Conservation (phyloP, 306 rosid genomes). For the Glycyrrhiza uralensis region DNA sequence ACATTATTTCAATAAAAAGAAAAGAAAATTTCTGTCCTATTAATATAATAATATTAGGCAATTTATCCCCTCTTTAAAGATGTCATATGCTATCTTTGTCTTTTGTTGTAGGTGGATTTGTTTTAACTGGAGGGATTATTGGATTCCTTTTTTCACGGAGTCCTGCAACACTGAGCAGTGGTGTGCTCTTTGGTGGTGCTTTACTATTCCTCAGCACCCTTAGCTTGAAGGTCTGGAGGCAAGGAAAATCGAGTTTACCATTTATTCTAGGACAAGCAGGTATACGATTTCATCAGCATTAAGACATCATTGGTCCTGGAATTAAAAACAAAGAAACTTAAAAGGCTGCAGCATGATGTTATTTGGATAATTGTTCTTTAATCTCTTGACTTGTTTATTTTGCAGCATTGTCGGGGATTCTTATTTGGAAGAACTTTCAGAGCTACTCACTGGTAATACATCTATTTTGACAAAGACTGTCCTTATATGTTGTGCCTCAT, state of each 20-base stretch:
- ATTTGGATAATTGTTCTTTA: neutral
- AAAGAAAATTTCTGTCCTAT: neutral
- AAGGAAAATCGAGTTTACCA: slow-evolving; percentile 84
- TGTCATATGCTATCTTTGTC: neutral
- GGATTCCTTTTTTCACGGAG: slow-evolving; percentile 70
- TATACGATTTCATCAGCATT: slow-evolving; percentile 24
- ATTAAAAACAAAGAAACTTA: neutral
- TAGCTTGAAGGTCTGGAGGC: slow-evolving; percentile 94
- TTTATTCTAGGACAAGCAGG: slow-evolving; percentile 93
- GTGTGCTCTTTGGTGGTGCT: slow-evolving; percentile 79
- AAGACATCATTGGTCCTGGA: neutral
- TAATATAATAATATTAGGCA: neutral
- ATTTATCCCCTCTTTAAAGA: neutral
- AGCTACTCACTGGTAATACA: slow-evolving; percentile 61
- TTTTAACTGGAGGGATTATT: slow-evolving; percentile 70
- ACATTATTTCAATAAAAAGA: neutral
- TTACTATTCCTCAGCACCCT: slow-evolving; percentile 77
- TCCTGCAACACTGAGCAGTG: slow-evolving; percentile 54
- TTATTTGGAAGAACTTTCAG: slow-evolving; percentile 76
- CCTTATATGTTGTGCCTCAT: neutral
- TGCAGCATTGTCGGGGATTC: slow-evolving; percentile 65
- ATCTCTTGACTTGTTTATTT: slow-evolving; percentile 14
- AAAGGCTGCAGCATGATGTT: slow-evolving; percentile 10
- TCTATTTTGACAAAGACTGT: neutral
- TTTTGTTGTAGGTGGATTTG: slow-evolving; percentile 62